Conservation (phyloP, 495 filamentous ascomycete species). For the Penicillium daleae region DNA sequence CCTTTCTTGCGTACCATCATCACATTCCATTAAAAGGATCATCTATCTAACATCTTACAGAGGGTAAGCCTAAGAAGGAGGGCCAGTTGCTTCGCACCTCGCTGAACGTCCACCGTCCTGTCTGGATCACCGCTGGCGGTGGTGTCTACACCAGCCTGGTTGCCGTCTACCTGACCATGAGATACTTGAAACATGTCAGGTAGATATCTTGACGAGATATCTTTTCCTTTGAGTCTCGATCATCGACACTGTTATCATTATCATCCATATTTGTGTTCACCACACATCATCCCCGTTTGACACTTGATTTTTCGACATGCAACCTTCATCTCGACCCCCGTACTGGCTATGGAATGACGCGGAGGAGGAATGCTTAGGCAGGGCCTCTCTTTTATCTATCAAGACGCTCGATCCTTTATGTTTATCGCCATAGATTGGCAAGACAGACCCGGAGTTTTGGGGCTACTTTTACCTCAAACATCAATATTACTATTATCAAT, state of each 20-base stretch:
- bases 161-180: conserved; percentile 46
- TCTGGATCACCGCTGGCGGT: conserved; percentile 46
- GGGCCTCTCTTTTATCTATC: conserved; percentile 27
- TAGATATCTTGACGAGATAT: conserved; percentile 1
- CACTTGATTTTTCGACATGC: conserved; percentile 7
- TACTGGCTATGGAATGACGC: conserved; percentile 19
- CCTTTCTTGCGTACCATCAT: neutral
- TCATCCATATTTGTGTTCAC: neutral
- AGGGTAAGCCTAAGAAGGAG: conserved; percentile 38
- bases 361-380: conserved; percentile 17
- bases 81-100: conserved; percentile 42
- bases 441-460: conserved; percentile 23
- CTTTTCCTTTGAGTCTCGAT: neutral
- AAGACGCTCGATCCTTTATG: conserved; percentile 15
- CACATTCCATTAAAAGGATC: conserved; percentile 1
- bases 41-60: conserved; percentile 22
- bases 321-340: conserved; percentile 2
- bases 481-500: conserved; percentile 5
- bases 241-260: neutral
- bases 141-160: conserved; percentile 45
- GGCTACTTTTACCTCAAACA: conserved; percentile 34
- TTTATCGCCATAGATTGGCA: conserved; percentile 27
- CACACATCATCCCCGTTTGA: conserved; percentile 13
- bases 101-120: conserved; percentile 43
- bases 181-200: conserved; percentile 37